A percentile compares a stretch with the other conserved stretches of the same genome.
Evolutionary conservation across 2,329 filamentous ascomycete species (phyloP).

Genomic region (Fusarium anguioides): DNA sequence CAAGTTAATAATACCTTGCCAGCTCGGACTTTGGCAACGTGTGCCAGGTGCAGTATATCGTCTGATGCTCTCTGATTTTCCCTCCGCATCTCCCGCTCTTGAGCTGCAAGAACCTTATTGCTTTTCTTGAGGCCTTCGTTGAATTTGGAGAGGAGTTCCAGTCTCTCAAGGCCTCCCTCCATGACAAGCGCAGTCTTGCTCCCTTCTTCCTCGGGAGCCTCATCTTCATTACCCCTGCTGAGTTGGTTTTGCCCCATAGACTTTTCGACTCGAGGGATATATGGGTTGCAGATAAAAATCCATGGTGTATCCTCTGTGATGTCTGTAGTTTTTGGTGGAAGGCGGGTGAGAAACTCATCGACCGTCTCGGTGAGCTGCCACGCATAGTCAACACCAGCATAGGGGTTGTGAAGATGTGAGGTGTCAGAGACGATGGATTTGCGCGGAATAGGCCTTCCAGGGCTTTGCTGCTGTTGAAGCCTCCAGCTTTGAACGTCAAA

Average conservation of each 20-base stretch:
- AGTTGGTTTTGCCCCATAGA: conserved; percentile 49
- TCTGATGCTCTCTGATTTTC: conserved; percentile 61
- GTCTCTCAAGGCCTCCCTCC: conserved; percentile 62
- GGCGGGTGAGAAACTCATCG: conserved; percentile 72
- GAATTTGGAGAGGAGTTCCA: conserved; percentile 60
- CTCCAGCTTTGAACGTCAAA: conserved; percentile 64
- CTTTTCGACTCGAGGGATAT: conserved; percentile 54
- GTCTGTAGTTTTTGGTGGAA: conserved; percentile 73
- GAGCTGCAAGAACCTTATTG: conserved; percentile 49
- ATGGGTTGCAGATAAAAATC: conserved; percentile 80
- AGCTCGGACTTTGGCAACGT: conserved; percentile 64
- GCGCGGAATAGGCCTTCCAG: conserved; percentile 44
- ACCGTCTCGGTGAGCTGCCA: conserved; percentile 74
- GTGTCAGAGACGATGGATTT: conserved; percentile 30
- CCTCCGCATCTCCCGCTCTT: conserved; percentile 61
- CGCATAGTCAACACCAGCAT: conserved; percentile 63
- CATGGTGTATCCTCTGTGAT: conserved; percentile 63
- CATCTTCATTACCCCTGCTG: conserved; percentile 60
- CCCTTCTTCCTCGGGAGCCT: conserved; percentile 59
- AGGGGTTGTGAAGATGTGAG: conserved; percentile 66
- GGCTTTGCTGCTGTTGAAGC: conserved; percentile 40
- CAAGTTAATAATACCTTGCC: conserved; percentile 68
- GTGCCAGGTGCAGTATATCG: conserved; percentile 71
- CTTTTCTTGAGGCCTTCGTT: conserved; percentile 59
- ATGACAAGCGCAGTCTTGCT: conserved; percentile 62